Percentiles rank a stretch among this genome's conserved stretches.
These are phyloP conservation scores for Penicillium macrosclerotiorum DNA, from an alignment of 495 filamentous ascomycete genomes.

Conservation along the genomic window DNA sequence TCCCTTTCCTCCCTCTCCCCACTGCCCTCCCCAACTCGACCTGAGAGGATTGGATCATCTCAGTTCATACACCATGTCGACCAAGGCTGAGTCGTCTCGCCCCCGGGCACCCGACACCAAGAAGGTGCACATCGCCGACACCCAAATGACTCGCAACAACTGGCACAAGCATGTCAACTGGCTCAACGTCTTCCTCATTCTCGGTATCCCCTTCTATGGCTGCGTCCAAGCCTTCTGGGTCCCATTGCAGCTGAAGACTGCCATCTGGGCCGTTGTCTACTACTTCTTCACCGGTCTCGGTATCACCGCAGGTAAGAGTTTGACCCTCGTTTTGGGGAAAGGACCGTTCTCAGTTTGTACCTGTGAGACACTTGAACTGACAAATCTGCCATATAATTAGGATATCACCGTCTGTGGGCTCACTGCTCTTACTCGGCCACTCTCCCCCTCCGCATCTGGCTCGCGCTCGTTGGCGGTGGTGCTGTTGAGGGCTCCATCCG, in stretches of 20 bases:
- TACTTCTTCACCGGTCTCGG: conserved; percentile 91
- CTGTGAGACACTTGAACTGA: neutral
- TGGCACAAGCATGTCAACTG: conserved; percentile 98
- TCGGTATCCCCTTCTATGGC: conserved; percentile 78
- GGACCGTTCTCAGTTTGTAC: too few relatives aligned
- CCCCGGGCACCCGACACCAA: conserved; percentile 45
- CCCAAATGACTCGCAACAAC: conserved; percentile 76
- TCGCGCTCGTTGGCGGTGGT: conserved; percentile 88
- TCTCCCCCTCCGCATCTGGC: conserved; percentile 84
- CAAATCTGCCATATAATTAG: conserved; percentile 35
- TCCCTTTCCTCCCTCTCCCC: conserved; percentile 7
- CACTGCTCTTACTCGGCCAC: conserved; percentile 93
- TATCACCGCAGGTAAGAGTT: conserved; percentile 75
- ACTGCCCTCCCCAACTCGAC: conserved; percentile 5
- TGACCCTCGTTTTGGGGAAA: neutral
- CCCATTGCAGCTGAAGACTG: conserved; percentile 71
- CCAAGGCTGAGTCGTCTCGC: conserved; percentile 35
- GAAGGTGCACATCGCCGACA: conserved; percentile 58
- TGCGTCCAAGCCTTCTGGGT: conserved; percentile 78
- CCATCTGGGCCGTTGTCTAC: conserved; percentile 77
- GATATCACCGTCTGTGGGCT: conserved; percentile 92
- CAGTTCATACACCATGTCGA: conserved; percentile 38
- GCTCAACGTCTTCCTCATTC: conserved; percentile 84
- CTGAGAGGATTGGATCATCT: neutral
- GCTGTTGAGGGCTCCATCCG: conserved; percentile 94